phyloP scores from a whole-genome alignment of 2,329 filamentous ascomycete species.

The Teratosphaeria pseudoeucalypti region DNA sequence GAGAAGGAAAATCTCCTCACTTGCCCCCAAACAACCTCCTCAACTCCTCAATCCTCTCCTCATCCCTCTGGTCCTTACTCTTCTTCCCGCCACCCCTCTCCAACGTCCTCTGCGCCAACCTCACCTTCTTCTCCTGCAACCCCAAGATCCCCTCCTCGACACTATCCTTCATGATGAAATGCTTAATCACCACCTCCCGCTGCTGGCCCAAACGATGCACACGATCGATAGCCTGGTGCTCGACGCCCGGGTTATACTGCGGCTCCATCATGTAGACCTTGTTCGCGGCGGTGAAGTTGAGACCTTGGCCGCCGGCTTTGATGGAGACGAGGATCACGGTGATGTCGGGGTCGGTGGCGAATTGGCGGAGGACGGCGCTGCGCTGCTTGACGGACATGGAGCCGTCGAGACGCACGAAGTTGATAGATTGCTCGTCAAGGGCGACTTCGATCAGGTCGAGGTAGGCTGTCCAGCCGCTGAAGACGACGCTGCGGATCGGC shows the following conservation, averaged over 20 bases:
- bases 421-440: slow-evolving; percentile 55
- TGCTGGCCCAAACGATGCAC: slow-evolving; percentile 87
- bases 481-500: slow-evolving; percentile 75
- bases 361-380: slow-evolving; percentile 62
- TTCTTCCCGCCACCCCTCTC: slow-evolving; percentile 40
- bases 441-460: slow-evolving; percentile 85
- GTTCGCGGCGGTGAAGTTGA: slow-evolving; percentile 79
- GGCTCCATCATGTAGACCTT: slow-evolving; percentile 96
- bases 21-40: slow-evolving; percentile 42
- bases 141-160: slow-evolving; percentile 92
- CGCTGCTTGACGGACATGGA: slow-evolving; percentile 71
- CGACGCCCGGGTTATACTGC: slow-evolving; percentile 90
- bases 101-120: slow-evolving; percentile 79
- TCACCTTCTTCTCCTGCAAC: slow-evolving; percentile 85
- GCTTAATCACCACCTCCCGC: slow-evolving; percentile 72
- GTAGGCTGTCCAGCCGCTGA: slow-evolving; percentile 92
- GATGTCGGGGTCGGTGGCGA: slow-evolving; percentile 61
- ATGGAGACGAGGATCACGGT: slow-evolving; percentile 85
- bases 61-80: slow-evolving; percentile 50
- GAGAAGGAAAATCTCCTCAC: background rate
- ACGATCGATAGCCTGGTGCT: slow-evolving; percentile 88
- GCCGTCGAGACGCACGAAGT: slow-evolving; percentile 75
- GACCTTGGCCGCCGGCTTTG: slow-evolving; percentile 78
- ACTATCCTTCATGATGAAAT: slow-evolving; percentile 81
- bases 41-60: slow-evolving; percentile 53